phyloP scores from a whole-genome alignment of 2,329 filamentous ascomycete genomes.

The Nemania diffusa region DNA sequence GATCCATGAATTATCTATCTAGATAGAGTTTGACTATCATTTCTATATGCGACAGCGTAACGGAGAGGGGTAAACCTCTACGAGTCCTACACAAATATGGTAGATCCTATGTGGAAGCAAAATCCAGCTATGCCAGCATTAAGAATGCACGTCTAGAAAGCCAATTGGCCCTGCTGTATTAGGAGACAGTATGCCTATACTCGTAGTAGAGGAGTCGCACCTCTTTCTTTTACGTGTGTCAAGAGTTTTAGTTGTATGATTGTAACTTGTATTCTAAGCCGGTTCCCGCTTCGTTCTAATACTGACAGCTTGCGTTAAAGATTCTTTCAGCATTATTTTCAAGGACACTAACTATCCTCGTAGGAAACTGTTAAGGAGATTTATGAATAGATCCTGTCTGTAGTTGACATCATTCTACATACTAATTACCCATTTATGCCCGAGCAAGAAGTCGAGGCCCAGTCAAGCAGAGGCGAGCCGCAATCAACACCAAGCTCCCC shows the following conservation, averaged over 20 bases:
- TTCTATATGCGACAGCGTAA: background rate
- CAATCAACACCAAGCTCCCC: conserved; percentile 24
- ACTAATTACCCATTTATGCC: background rate
- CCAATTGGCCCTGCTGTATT: background rate
- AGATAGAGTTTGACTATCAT: background rate
- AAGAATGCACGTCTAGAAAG: background rate
- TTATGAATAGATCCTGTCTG: background rate
- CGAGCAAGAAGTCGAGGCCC: conserved; percentile 6
- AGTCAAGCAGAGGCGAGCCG: conserved; percentile 16
- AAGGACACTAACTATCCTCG: background rate
- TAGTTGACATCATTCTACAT: background rate
- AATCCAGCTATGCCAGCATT: background rate
- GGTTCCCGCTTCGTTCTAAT: background rate
- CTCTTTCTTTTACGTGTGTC: too few species aligned
- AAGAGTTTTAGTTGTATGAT: too few species aligned
- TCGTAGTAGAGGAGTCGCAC: too few species aligned
- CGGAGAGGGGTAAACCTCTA: background rate
- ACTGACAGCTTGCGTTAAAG: background rate
- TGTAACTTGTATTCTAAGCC: background rate
- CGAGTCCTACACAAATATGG: background rate
- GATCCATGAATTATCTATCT: background rate
- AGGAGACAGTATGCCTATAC: too few species aligned
- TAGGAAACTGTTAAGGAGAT: background rate
- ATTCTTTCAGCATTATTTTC: background rate
- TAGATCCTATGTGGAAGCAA: background rate